These are phyloP conservation scores for Hortiboletus rubellus DNA, from an alignment of 1,284 basidiomycete genomes.

Conservation along the genomic window DNA sequence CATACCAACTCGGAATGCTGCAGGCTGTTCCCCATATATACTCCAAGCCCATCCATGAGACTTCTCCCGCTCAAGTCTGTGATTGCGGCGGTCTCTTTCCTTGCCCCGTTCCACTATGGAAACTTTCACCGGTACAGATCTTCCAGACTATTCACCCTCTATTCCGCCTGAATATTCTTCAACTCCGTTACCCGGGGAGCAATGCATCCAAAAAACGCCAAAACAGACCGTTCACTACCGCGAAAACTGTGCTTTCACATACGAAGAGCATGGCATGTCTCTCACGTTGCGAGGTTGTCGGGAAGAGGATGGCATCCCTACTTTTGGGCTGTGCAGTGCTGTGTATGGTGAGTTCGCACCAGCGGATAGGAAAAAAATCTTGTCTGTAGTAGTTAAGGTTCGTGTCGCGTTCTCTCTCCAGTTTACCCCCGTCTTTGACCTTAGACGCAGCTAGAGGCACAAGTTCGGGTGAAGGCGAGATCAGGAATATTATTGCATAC, in stretches of 20 bases:
- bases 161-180: constrained; percentile 37
- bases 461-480: constrained; percentile 45
- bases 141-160: constrained; percentile 33
- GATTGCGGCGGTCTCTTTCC: constrained; percentile 4
- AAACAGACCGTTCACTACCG: constrained; percentile 9
- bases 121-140: constrained; percentile 12
- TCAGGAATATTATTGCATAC: constrained; percentile 38
- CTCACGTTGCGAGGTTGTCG: constrained; percentile 31
- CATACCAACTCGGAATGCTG: constrained; percentile 3
- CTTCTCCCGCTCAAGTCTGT: neutral
- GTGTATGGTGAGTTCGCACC: constrained; percentile 43
- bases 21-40: constrained; percentile 28
- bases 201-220: constrained; percentile 35
- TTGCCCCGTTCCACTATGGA: constrained; percentile 17
- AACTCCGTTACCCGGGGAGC: constrained; percentile 35
- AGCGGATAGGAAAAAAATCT: constrained; percentile 40
- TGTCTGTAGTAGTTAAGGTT: constrained; percentile 48
- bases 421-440: constrained; percentile 1
- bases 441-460: constrained; percentile 50
- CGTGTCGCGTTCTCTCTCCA: constrained; percentile 14
- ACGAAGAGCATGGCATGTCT: constrained; percentile 33
- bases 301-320: constrained; percentile 34
- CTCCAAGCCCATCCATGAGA: constrained; percentile 2
- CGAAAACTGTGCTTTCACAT: constrained; percentile 33
- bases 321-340: constrained; percentile 34